Evolutionary conservation across 495 filamentous ascomycete species (phyloP).

Genomic region (Penicillium odoratum): DNA sequence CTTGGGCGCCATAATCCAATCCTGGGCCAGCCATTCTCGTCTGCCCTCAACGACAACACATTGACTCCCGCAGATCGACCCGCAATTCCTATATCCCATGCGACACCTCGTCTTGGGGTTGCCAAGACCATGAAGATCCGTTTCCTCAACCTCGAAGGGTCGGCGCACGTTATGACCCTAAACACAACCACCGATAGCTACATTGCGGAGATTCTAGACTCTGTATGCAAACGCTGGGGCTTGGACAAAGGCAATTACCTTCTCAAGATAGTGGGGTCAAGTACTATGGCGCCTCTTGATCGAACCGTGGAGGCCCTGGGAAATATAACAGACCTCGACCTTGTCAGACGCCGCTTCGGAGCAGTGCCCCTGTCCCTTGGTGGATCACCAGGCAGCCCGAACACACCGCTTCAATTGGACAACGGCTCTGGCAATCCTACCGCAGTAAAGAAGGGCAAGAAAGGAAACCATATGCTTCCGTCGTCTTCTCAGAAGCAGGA

Average conservation of each 20-base stretch:
- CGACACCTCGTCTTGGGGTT: constrained; percentile 70
- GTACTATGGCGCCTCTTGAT: constrained; percentile 80
- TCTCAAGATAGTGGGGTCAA: constrained; percentile 81
- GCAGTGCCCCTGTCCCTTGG: constrained; percentile 73
- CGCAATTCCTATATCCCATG: constrained; percentile 52
- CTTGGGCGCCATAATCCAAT: constrained; percentile 57
- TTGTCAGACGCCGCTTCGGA: constrained; percentile 82
- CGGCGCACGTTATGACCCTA: constrained; percentile 63
- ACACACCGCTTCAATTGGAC: constrained; percentile 66
- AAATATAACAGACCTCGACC: constrained; percentile 78
- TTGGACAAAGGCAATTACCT: constrained; percentile 88
- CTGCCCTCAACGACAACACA: constrained; percentile 55
- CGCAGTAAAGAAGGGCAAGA: constrained; percentile 65
- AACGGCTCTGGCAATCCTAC: constrained; percentile 30
- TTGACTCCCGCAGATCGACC: constrained; percentile 65
- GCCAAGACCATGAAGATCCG: constrained; percentile 84
- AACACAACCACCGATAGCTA: constrained; percentile 92
- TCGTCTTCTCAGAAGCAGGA: constrained; percentile 79
- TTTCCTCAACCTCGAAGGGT: constrained; percentile 69
- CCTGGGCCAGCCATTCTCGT: constrained; percentile 50
- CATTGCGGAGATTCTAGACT: constrained; percentile 87
- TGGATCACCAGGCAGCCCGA: constrained; percentile 82
- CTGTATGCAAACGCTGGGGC: constrained; percentile 84
- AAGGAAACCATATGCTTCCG: constrained; percentile 63
- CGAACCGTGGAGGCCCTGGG: constrained; percentile 88